A percentile compares a stretch with the other conserved stretches of the same genome.
phyloP scores from a whole-genome alignment of 2,329 filamentous ascomycete species.

The Trichophyton verrucosum region DNA sequence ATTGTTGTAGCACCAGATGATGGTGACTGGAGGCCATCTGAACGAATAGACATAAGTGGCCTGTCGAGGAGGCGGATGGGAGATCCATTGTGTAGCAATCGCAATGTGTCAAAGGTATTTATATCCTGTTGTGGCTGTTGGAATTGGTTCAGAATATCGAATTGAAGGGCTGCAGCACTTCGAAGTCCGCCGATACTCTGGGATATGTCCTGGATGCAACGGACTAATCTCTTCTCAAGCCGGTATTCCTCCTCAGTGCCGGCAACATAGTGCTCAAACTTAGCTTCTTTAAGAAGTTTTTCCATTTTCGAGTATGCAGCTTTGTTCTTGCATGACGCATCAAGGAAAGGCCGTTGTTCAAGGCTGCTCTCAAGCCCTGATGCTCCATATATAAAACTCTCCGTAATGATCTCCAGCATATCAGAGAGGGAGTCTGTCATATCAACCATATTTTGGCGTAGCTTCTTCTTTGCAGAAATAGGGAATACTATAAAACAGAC shows the following conservation, averaged over 20 bases:
- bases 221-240: constrained; percentile 66
- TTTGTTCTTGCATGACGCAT: constrained; percentile 52
- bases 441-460: constrained; percentile 61
- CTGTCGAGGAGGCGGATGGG: background rate
- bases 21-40: background rate
- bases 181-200: constrained; percentile 83
- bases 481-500: constrained; percentile 71
- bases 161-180: constrained; percentile 81
- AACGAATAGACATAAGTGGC: background rate
- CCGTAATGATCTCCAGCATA: constrained; percentile 69
- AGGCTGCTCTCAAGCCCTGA: constrained; percentile 57
- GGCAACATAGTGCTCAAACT: constrained; percentile 73
- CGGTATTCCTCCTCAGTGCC: constrained; percentile 69
- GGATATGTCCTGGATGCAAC: constrained; percentile 70
- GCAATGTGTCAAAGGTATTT: background rate
- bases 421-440: constrained; percentile 65
- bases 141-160: constrained; percentile 62
- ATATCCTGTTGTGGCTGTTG: constrained; percentile 9
- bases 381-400: constrained; percentile 64
- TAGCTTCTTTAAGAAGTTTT: constrained; percentile 70
- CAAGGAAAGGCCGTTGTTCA: constrained; percentile 51
- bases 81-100: constrained; percentile 8
- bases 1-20: constrained; percentile 8
- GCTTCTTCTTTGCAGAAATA: constrained; percentile 58
- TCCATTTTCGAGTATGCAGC: constrained; percentile 57